Base-by-base conservation (phyloP, 1,284 basidiomycete genomes). In the Pseudozyma thailandica region DNA sequence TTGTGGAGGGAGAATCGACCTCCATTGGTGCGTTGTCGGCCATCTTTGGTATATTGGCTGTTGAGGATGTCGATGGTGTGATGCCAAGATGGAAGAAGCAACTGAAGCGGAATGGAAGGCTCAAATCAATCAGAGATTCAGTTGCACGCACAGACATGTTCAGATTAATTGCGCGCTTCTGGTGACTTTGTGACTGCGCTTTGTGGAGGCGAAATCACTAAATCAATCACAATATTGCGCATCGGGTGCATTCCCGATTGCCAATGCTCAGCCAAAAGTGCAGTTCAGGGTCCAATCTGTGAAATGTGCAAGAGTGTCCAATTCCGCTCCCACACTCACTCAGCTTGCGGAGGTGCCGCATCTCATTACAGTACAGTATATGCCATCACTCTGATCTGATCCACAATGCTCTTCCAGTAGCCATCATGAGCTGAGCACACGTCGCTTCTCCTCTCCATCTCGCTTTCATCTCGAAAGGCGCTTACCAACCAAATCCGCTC, bases 11-110 rank as follows among this genome's bases (percentile, higher is more conserved):
- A 48, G 63, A 18, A 48, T 79, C 77, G 47, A 77, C 73, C 58
- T 79, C 75, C 77, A 79, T 79, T 20, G 74, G 60, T 21, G 65
- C 68, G 50, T 68, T 68, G 16, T 66, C 59, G 33, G 62, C 50
- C 58, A 66, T 66, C 15, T 25, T 51, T n/a, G 39, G 20, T 31
- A 50, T 39, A 9, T 25, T 38, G 10, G 33, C 13, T 23, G 16
- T 44, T 20, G 38, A 27, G 21, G 44, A 28, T 30, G 18, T 25
- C 28, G 47, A 31, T 33, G 37, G 39, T 31, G 18, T 58, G 39
- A 38, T 1, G 41, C 51, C 45, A 39, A 25, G 52, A 50, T 38
- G 53, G 31, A 45, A 9, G 42, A 18, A 46, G 47, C 21, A 46
- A 42, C 9, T 39, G 30, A 21, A 21, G 42, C 27, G 6, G 35